phyloP scores from a whole-genome alignment of 257 asterid genomes.

The Coffea eugenioides region DNA sequence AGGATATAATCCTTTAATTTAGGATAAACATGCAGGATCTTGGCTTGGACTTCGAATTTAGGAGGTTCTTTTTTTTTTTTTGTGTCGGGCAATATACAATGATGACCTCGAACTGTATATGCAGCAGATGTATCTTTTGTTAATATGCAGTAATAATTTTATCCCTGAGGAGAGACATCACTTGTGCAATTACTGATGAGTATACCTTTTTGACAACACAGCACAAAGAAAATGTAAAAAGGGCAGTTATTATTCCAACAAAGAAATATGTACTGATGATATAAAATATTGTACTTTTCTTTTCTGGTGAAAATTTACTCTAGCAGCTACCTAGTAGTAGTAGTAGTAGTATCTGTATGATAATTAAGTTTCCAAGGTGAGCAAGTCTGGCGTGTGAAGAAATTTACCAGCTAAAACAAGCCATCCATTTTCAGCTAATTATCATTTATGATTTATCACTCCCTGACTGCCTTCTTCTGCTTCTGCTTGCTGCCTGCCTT shows the following conservation, averaged over 20 bases:
- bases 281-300: too few species aligned
- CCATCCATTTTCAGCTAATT: slow-evolving; percentile 36
- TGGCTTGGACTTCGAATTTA: background rate
- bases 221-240: slow-evolving; percentile 1
- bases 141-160: background rate
- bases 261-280: background rate
- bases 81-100: background rate
- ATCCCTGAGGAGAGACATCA: background rate
- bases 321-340: too few species aligned
- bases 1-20: too few species aligned
- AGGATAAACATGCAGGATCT: background rate
- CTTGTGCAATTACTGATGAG: slow-evolving; percentile 3
- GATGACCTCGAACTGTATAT: slow-evolving; percentile 7
- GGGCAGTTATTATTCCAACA: background rate
- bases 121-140: background rate
- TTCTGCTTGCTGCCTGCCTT: background rate
- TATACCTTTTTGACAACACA: background rate
- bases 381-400: slow-evolving; percentile 31
- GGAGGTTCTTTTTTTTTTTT: background rate
- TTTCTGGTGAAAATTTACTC: slow-evolving; percentile 11
- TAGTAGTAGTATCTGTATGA: background rate
- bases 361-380: slow-evolving; percentile 16
- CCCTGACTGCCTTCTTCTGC: background rate
- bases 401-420: slow-evolving; percentile 30
- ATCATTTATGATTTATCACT: slow-evolving; percentile 8